Evolutionary conservation across 495 filamentous ascomycete genomes (phyloP).

Genomic region (Penicillium silybi): DNA sequence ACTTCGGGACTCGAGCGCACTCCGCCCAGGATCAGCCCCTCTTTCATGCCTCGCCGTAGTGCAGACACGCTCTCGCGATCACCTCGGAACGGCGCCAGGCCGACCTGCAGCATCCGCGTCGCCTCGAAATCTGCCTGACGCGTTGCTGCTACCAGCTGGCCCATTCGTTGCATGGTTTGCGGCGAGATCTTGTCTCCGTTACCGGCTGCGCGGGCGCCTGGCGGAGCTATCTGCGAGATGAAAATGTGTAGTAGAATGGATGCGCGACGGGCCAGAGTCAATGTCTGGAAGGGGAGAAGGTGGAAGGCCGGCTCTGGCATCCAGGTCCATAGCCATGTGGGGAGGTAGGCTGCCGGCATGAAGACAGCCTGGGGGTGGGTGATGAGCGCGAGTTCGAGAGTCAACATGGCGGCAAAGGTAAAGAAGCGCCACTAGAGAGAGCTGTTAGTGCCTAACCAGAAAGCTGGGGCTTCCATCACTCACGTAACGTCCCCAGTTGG

Average conservation of each 20-base stretch:
- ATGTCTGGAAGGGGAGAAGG: constrained; percentile 85
- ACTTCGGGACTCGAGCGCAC: constrained; percentile 72
- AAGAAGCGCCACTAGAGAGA: constrained; percentile 74
- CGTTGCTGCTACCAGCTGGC: constrained; percentile 42
- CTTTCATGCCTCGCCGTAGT: constrained; percentile 63
- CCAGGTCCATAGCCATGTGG: constrained; percentile 42
- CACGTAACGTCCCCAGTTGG: constrained; percentile 72
- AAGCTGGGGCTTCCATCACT: constrained; percentile 12
- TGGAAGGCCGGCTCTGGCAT: constrained; percentile 54
- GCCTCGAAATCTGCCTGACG: constrained; percentile 63
- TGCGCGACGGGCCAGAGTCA: constrained; percentile 71
- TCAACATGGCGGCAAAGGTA: constrained; percentile 60
- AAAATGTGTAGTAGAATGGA: constrained; percentile 84
- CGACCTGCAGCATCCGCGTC: constrained; percentile 64
- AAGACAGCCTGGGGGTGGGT: constrained; percentile 55
- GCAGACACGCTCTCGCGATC: constrained; percentile 58
- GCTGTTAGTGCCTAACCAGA: not conserved
- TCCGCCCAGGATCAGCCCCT: constrained; percentile 73
- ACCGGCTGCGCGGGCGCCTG: not conserved
- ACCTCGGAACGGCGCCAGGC: constrained; percentile 76
- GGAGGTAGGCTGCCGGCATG: constrained; percentile 32
- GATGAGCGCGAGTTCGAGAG: constrained; percentile 70
- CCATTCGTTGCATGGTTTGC: constrained; percentile 39
- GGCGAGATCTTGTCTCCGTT: constrained; percentile 23
- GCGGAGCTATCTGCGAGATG: constrained; percentile 67